Percentiles rank a stretch among this genome's conserved stretches.
Evolutionary conservation across 2,329 filamentous ascomycete genomes (phyloP).

Genomic region (Fusarium dimerum): DNA sequence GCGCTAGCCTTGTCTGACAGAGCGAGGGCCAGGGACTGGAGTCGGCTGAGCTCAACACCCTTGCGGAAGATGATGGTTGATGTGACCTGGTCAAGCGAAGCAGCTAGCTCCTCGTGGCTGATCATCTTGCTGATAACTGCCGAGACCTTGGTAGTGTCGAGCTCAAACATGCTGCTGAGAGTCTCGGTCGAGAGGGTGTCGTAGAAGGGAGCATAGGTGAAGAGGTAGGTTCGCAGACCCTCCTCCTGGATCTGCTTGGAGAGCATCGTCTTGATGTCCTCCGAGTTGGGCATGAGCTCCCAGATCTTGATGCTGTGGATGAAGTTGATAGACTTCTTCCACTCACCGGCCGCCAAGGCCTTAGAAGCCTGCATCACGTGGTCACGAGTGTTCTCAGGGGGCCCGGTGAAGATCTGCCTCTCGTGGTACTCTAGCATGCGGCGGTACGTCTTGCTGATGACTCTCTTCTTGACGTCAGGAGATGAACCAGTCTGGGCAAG

Average conservation of each 20-base stretch:
- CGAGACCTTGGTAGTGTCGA: conserved; percentile 86
- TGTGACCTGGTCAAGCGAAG: conserved; percentile 96
- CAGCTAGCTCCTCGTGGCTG: conserved; percentile 95
- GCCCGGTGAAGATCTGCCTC: conserved; percentile 97
- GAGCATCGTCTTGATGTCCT: conserved; percentile 96
- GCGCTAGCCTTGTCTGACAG: conserved; percentile 94
- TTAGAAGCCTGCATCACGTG: conserved; percentile 99
- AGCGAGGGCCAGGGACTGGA: conserved; percentile 92
- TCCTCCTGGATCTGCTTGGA: conserved; percentile 98
- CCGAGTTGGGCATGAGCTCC: conserved; percentile 92
- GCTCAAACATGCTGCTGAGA: conserved; percentile 92
- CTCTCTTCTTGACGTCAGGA: conserved; percentile 93
- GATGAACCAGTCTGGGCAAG: conserved; percentile 96
- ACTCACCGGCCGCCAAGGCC: conserved; percentile 93
- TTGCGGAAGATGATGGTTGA: conserved; percentile 98
- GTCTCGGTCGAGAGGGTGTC: conserved; percentile 89
- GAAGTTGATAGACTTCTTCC: conserved; percentile 93
- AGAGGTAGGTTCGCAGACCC: conserved; percentile 95
- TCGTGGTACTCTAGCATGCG: conserved; percentile 99
- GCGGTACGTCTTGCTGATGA: conserved; percentile 99
- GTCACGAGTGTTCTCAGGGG: conserved; percentile 97
- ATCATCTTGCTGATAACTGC: conserved; percentile 99
- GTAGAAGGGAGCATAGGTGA: conserved; percentile 99
- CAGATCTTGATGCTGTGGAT: conserved; percentile 99
- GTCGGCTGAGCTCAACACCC: conserved; percentile 93